Conservation (phyloP, 495 filamentous ascomycete genomes). For the Tirmania nivea region DNA sequence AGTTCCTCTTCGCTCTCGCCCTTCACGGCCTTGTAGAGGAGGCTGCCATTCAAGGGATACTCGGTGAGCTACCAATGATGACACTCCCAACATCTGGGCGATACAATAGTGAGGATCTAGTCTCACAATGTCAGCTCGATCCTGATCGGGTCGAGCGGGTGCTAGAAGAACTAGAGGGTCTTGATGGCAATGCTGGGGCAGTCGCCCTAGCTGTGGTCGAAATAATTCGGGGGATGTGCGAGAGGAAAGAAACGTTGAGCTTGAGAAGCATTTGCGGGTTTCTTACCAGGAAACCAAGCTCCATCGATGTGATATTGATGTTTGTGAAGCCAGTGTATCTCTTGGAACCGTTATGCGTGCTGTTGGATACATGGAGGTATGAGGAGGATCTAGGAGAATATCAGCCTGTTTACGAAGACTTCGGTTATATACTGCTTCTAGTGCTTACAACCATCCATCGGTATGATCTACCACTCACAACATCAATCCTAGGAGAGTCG, state of each 20-base stretch:
- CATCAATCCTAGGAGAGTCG: not conserved
- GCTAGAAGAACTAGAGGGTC: slow-evolving; percentile 61
- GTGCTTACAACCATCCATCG: slow-evolving; percentile 66
- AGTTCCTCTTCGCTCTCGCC: slow-evolving; percentile 81
- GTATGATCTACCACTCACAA: slow-evolving; percentile 39
- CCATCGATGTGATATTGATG: slow-evolving; percentile 66
- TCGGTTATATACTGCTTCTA: slow-evolving; percentile 68
- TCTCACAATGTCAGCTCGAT: slow-evolving; percentile 50
- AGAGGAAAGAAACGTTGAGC: slow-evolving; percentile 73
- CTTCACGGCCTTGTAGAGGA: slow-evolving; percentile 64
- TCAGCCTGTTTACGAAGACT: slow-evolving; percentile 92
- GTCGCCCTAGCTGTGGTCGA: slow-evolving; percentile 65
- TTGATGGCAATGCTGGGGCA: slow-evolving; percentile 86
- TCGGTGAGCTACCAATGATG: slow-evolving; percentile 73
- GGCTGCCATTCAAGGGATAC: slow-evolving; percentile 50
- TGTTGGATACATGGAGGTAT: slow-evolving; percentile 77
- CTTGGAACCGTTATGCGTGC: slow-evolving; percentile 58
- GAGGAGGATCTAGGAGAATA: slow-evolving; percentile 79
- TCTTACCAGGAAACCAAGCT: slow-evolving; percentile 53
- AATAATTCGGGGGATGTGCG: slow-evolving; percentile 58
- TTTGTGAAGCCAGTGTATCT: slow-evolving; percentile 59
- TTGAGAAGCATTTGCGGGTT: slow-evolving; percentile 65
- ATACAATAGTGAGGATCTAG: slow-evolving; percentile 54
- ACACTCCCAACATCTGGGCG: slow-evolving; percentile 51
- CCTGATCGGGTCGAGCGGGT: slow-evolving; percentile 50